phyloP scores from a whole-genome alignment of 306 rosid species.

The Quercus mongolica region DNA sequence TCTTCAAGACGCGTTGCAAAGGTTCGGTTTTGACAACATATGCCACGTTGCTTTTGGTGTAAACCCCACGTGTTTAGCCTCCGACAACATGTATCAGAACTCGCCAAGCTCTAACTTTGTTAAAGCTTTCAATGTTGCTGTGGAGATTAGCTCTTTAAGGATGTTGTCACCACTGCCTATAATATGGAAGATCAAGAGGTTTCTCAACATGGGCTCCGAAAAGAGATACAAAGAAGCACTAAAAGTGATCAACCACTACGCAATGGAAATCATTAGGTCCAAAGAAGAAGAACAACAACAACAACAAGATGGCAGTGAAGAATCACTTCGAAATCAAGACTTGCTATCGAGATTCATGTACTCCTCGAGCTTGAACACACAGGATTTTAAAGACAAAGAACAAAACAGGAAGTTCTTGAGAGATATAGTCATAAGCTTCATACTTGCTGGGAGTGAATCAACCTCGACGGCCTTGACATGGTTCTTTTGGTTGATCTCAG shows the following conservation, averaged over 20 bases:
- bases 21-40: constrained; percentile 9
- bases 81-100: background rate
- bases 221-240: constrained; percentile 28
- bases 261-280: constrained; percentile 7
- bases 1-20: constrained; percentile 14
- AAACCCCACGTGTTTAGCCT: constrained; percentile 13
- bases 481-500: constrained; percentile 28
- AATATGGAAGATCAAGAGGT: constrained; percentile 35
- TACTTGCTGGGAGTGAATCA: constrained; percentile 25
- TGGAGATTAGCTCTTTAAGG: constrained; percentile 20
- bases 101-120: constrained; percentile 11
- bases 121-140: constrained; percentile 40
- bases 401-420: constrained; percentile 13
- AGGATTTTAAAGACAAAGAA: background rate
- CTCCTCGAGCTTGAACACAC: background rate
- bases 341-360: constrained; percentile 18
- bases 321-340: background rate
- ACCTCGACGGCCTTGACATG: constrained; percentile 26
- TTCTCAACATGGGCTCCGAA: constrained; percentile 29
- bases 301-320: background rate
- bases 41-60: constrained; percentile 11
- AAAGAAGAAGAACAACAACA: background rate
- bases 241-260: constrained; percentile 1
- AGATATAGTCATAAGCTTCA: constrained; percentile 24
- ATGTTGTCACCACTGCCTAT: constrained; percentile 25